Percentiles rank a stretch among this genome's conserved stretches.
These are phyloP conservation scores for Prosopis cineraria DNA, from an alignment of 306 rosid species.

Conservation along the genomic window DNA sequence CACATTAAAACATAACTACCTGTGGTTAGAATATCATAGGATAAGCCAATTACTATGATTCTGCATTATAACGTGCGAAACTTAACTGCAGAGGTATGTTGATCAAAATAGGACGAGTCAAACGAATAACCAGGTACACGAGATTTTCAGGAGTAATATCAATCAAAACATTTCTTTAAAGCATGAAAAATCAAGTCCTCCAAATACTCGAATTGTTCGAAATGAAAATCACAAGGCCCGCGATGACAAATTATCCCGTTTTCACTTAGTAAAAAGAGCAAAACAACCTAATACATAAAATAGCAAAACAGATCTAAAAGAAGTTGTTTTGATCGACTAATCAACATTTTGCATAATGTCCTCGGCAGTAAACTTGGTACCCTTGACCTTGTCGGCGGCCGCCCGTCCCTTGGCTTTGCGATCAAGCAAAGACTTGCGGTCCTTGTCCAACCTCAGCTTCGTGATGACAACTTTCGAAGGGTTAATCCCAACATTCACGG, in stretches of 20 bases:
- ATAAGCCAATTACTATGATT: not conserved
- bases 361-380: slow-evolving; percentile 88
- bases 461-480: slow-evolving; percentile 81
- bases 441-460: slow-evolving; percentile 88
- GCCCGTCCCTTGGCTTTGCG: slow-evolving; percentile 98
- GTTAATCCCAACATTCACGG: slow-evolving; percentile 91
- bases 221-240: slow-evolving; percentile 33
- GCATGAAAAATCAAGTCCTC: slow-evolving; percentile 27
- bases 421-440: slow-evolving; percentile 79
- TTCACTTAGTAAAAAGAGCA: slow-evolving; percentile 1
- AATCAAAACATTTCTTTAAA: slow-evolving; percentile 35
- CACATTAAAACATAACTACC: too few relatives aligned
- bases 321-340: slow-evolving; percentile 31
- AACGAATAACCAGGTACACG: not conserved
- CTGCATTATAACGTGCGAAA: not conserved
- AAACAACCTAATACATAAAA: slow-evolving; percentile 3
- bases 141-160: slow-evolving; percentile 13
- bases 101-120: not conserved
- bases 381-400: slow-evolving; percentile 94
- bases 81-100: not conserved
- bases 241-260: not conserved
- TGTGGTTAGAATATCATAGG: not conserved
- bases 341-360: slow-evolving; percentile 90
- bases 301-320: not conserved
- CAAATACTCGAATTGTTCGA: slow-evolving; percentile 13